Conservation (phyloP, 2,329 filamentous ascomycete genomes). For the Fusarium sp. region DNA sequence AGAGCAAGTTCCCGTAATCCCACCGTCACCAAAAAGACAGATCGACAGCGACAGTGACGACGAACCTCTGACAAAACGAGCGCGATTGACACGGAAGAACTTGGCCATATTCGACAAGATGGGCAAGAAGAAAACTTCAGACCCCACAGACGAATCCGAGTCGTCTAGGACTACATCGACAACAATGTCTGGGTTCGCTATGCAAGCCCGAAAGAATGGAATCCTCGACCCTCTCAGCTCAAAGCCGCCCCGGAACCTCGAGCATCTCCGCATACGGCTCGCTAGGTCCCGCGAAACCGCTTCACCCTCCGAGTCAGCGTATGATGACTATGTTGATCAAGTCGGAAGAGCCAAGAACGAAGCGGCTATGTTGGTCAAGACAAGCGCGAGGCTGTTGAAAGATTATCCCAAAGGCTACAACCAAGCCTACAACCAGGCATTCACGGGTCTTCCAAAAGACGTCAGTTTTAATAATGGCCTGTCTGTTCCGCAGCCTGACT, state of each 20-base stretch:
- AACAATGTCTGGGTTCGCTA: neutral
- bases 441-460: constrained; percentile 38
- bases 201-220: neutral
- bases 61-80: neutral
- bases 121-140: neutral
- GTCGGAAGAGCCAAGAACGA: neutral
- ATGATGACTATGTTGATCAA: neutral
- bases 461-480: constrained; percentile 45
- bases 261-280: neutral
- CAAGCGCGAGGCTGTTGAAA: constrained; percentile 30
- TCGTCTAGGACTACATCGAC: neutral
- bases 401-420: constrained; percentile 13
- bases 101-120: neutral
- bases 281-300: neutral
- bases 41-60: neutral
- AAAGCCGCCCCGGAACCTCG: neutral
- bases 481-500: constrained; percentile 44
- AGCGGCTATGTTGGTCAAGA: neutral
- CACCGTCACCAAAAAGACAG: neutral
- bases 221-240: neutral
- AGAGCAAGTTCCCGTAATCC: neutral
- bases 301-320: neutral
- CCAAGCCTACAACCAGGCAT: constrained; percentile 18
- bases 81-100: constrained; percentile 3
- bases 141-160: no score